Evolutionary conservation across 2,329 filamentous ascomycete species (phyloP).

Genomic region (Phyllosticta paracitricarpa): DNA sequence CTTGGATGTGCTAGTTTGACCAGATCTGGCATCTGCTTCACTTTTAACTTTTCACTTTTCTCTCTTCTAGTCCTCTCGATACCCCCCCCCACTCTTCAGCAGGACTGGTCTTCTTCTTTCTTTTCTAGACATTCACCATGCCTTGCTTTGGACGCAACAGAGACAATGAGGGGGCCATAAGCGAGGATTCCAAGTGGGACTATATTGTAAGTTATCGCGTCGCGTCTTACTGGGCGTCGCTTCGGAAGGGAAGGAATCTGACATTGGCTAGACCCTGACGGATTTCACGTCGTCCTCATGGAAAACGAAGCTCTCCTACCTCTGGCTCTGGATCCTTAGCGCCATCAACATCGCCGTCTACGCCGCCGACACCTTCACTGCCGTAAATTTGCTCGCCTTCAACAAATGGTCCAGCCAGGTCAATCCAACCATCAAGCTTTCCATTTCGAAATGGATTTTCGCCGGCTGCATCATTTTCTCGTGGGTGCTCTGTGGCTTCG

Average conservation of each 20-base stretch:
- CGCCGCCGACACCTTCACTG: constrained; percentile 83
- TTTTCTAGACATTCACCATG: constrained; percentile 4
- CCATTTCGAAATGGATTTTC: constrained; percentile 90
- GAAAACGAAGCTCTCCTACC: constrained; percentile 68
- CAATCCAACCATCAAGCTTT: constrained; percentile 64
- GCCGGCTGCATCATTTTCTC: constrained; percentile 85
- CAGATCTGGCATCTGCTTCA: not conserved
- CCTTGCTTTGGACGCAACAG: constrained; percentile 12
- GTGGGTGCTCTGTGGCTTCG: constrained; percentile 68
- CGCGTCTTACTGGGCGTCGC: too few species aligned
- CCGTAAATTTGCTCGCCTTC: constrained; percentile 81
- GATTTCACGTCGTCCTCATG: constrained; percentile 83
- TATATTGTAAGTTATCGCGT: constrained; percentile 60
- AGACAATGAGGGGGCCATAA: constrained; percentile 30
- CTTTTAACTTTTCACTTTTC: not conserved
- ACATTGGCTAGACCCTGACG: constrained; percentile 31
- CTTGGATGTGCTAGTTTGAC: not conserved
- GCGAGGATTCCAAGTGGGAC: constrained; percentile 61
- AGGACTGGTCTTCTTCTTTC: constrained; percentile 2
- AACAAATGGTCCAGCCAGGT: constrained; percentile 82
- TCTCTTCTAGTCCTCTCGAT: not conserved
- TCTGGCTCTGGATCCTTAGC: constrained; percentile 72
- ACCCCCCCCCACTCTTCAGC: constrained; percentile 1
- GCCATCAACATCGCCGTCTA: constrained; percentile 76
- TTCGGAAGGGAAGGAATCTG: constrained; percentile 12